phyloP scores from a whole-genome alignment of 768 basidiomycete genomes.

The Macrolepiota fuliginosa region DNA sequence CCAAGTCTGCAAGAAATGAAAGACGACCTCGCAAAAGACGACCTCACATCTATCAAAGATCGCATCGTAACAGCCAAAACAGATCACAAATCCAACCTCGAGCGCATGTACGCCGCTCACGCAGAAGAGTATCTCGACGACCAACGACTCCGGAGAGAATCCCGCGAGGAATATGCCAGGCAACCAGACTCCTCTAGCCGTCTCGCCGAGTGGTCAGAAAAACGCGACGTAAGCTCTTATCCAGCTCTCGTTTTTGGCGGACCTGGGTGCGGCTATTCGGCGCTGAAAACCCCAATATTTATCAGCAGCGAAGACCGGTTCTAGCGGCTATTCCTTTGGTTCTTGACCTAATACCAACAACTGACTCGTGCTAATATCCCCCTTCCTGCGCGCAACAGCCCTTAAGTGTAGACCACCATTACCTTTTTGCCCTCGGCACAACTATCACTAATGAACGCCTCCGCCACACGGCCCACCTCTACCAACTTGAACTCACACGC shows the following conservation, averaged over 20 bases:
- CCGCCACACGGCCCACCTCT: not conserved
- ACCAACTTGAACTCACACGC: not conserved
- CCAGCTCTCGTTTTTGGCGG: too few species aligned
- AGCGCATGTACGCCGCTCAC: conserved; percentile 2
- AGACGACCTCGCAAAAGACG: conserved; percentile 6
- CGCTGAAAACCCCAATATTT: not conserved
- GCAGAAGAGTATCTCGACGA: conserved; percentile 11
- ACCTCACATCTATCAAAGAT: not conserved
- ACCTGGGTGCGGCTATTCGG: not conserved
- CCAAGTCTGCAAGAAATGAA: conserved; percentile 14
- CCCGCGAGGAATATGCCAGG: not conserved
- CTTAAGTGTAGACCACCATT: conserved; percentile 2
- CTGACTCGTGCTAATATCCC: not conserved
- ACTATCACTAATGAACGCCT: not conserved
- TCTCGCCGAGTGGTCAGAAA: conserved; percentile 9
- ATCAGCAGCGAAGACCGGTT: not conserved
- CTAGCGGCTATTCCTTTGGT: too few species aligned
- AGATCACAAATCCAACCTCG: conserved; percentile 1
- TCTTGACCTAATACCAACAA: not conserved
- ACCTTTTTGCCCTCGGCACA: not conserved
- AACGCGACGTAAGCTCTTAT: conserved; percentile 1
- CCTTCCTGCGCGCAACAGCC: not conserved
- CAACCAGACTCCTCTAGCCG: not conserved
- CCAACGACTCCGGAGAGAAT: conserved; percentile 5
- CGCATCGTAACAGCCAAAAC: not conserved